phyloP scores from a whole-genome alignment of 2,329 filamentous ascomycete genomes.

The Colletotrichum tamarilloi region DNA sequence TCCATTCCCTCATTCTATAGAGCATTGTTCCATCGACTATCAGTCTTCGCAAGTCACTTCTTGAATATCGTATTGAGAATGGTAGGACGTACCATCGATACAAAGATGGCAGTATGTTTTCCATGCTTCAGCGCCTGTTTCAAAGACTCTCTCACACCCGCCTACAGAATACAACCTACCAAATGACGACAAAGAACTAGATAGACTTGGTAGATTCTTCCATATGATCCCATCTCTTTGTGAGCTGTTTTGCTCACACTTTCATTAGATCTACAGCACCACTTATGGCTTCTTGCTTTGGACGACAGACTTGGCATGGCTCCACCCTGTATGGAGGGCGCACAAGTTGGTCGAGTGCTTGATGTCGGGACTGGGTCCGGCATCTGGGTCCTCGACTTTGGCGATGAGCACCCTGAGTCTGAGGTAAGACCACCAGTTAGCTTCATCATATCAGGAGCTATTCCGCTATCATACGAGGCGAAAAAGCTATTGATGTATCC shows the following conservation, averaged over 20 bases:
- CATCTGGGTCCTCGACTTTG: constrained; percentile 57
- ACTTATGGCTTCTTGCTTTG: not conserved
- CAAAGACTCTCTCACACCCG: no score
- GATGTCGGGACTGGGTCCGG: constrained; percentile 61
- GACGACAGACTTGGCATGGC: not conserved
- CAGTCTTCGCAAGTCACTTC: no score
- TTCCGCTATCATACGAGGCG: no score
- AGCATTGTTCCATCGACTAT: no score
- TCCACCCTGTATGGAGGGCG: not conserved
- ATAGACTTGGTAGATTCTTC: not conserved
- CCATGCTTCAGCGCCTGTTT: no score
- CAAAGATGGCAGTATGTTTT: no score
- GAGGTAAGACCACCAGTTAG: constrained; percentile 16
- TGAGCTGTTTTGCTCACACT: accelerated
- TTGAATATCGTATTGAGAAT: no score
- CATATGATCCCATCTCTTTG: accelerated
- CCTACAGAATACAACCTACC: no score
- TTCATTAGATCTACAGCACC: not conserved
- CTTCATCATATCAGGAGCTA: no score
- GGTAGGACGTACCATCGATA: no score
- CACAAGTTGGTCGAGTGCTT: constrained; percentile 41
- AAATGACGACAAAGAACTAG: not conserved
- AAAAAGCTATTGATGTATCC: no score
- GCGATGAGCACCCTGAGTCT: constrained; percentile 43
- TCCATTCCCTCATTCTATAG: no score